Conservation (phyloP, 768 basidiomycete genomes). For the Collybia mongolica region DNA sequence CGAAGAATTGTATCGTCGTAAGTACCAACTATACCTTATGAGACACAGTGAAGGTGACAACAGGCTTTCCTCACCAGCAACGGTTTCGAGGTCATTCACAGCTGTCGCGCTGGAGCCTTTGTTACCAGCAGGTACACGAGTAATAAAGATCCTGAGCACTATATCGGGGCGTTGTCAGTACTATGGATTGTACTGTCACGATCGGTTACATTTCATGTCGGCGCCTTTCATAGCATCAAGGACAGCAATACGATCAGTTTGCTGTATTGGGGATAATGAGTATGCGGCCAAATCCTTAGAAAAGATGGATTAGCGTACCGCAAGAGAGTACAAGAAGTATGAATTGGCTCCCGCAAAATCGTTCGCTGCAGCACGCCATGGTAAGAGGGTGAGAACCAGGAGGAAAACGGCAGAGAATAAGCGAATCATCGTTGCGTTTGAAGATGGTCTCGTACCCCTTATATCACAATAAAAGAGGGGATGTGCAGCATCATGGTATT, state of each 20-base stretch:
- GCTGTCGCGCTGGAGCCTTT: slow-evolving; percentile 22
- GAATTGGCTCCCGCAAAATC: slow-evolving; percentile 27
- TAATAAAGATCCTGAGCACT: slow-evolving; percentile 23
- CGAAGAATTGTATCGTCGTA: slow-evolving; percentile 23
- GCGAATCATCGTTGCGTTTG: slow-evolving; percentile 1
- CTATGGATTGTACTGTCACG: background rate
- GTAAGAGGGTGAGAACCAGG: slow-evolving; percentile 4
- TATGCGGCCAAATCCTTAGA: background rate
- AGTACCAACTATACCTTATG: slow-evolving; percentile 14
- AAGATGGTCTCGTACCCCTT: background rate
- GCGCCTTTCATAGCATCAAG: slow-evolving; percentile 17
- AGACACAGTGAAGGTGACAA: background rate
- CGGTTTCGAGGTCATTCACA: slow-evolving; percentile 21
- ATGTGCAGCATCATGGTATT: no score
- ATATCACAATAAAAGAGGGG: no score
- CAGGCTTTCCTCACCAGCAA: slow-evolving; percentile 9
- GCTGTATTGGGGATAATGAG: slow-evolving; percentile 2
- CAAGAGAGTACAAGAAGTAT: slow-evolving; percentile 21
- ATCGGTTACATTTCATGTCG: slow-evolving; percentile 14
- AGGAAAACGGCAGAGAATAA: slow-evolving; percentile 4
- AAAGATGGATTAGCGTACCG: slow-evolving; percentile 12
- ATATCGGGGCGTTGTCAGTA: background rate
- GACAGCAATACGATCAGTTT: slow-evolving; percentile 15
- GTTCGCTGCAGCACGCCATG: slow-evolving; percentile 16
- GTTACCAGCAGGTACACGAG: slow-evolving; percentile 17